These are phyloP conservation scores for Phytophthora uliginosa DNA, from an alignment of 352 stramenopile species.

Conservation along the genomic window DNA sequence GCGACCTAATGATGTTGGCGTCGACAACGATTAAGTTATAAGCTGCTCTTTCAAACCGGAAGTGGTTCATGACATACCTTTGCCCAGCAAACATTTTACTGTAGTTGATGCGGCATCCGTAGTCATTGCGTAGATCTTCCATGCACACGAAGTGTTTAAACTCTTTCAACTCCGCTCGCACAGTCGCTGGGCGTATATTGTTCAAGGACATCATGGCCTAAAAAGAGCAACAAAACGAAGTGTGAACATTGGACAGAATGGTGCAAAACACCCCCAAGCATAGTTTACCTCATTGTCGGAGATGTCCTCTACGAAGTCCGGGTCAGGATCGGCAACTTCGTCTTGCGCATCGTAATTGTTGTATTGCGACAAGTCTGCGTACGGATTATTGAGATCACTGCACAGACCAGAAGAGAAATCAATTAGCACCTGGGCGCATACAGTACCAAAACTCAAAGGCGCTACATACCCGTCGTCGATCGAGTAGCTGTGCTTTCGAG, in stretches of 20 bases:
- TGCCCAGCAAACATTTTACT: conserved; percentile 78
- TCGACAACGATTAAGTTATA: background rate
- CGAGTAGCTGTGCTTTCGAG: conserved; percentile 17
- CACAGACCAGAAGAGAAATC: background rate
- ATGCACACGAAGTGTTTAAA: conserved; percentile 78
- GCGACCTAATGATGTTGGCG: conserved; percentile 23
- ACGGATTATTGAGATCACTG: conserved; percentile 58
- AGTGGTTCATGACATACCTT: conserved; percentile 39
- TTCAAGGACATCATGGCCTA: conserved; percentile 19
- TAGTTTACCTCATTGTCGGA: conserved; percentile 68
- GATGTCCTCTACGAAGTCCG: conserved; percentile 69
- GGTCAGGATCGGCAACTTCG: conserved; percentile 27
- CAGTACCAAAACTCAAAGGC: background rate
- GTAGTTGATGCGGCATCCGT: conserved; percentile 75
- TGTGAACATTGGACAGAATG: background rate
- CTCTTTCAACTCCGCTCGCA: conserved; percentile 58
- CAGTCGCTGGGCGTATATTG: conserved; percentile 26
- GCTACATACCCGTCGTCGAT: conserved; percentile 25
- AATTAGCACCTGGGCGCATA: conserved; percentile 3
- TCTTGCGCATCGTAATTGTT: conserved; percentile 29
- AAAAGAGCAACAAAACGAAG: background rate
- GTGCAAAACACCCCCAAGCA: background rate
- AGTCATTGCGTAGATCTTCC: conserved; percentile 62
- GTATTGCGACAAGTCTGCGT: conserved; percentile 45
- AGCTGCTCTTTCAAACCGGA: background rate